phyloP scores from a whole-genome alignment of 1,284 basidiomycete genomes.

The Tilletia setariae region DNA sequence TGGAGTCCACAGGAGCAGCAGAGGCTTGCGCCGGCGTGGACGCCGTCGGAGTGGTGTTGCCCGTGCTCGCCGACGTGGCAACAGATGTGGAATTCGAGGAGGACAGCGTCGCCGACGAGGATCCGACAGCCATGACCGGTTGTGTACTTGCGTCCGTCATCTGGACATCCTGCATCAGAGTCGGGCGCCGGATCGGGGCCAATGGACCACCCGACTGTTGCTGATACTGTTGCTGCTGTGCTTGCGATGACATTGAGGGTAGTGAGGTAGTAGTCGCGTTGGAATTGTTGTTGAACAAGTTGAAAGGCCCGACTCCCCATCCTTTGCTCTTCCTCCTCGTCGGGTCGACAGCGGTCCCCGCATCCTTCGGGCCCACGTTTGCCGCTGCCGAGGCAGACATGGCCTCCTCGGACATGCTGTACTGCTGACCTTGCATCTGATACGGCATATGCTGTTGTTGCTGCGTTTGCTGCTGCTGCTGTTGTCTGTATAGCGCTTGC shows the following conservation, averaged over 20 bases:
- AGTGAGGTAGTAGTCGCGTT: neutral
- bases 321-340: constrained; percentile 12
- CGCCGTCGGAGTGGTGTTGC: neutral
- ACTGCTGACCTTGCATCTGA: constrained; percentile 12
- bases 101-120: too few relatives aligned
- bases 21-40: neutral
- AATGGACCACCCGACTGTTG: neutral
- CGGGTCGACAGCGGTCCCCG: neutral
- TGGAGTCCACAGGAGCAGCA: constrained; percentile 64
- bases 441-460: constrained; percentile 12
- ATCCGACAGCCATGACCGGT: too few relatives aligned
- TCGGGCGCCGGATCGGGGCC: neutral
- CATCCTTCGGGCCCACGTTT: neutral
- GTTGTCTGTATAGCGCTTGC: neutral
- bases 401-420: constrained; percentile 21
- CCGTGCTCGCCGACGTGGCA: too few relatives aligned
- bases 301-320: constrained; percentile 5
- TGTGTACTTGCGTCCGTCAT: neutral
- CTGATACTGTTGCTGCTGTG: neutral
- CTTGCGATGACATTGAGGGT: neutral
- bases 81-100: too few relatives aligned
- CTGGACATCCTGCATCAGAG: neutral
- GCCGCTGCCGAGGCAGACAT: neutral
- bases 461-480: constrained; percentile 5
- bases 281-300: neutral